phyloP scores from a whole-genome alignment of 1,284 basidiomycete species.

The Violaceomyces palustris region DNA sequence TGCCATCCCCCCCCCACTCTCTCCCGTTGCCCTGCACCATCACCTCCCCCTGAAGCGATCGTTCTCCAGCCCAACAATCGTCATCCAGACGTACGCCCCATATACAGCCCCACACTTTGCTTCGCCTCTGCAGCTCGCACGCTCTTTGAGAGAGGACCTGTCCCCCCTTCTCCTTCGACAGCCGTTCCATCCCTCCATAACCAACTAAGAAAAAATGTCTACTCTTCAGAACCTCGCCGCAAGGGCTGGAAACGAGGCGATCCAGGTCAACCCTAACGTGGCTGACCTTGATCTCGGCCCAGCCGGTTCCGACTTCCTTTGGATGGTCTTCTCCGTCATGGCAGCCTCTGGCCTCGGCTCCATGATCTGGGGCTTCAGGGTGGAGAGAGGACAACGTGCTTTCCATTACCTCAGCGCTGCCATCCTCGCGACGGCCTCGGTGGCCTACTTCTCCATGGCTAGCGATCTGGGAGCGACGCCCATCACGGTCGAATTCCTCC shows the following conservation, averaged over 20 bases:
- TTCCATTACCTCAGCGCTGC: slow-evolving; percentile 56
- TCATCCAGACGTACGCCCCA: too few species aligned
- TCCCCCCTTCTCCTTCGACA: too few species aligned
- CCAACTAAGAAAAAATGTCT: too few species aligned
- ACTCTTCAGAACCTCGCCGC: neutral
- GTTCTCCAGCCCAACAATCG: too few species aligned
- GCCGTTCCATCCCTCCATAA: too few species aligned
- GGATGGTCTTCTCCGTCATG: slow-evolving; percentile 53
- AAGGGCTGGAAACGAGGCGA: slow-evolving; percentile 28
- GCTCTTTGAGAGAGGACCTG: too few species aligned
- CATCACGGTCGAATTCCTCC: slow-evolving; percentile 57
- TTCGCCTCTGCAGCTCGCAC: too few species aligned
- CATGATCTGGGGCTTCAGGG: slow-evolving; percentile 33
- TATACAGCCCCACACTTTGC: too few species aligned
- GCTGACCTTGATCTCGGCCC: slow-evolving; percentile 40
- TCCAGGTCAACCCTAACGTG: slow-evolving; percentile 26
- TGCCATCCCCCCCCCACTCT: too few species aligned
- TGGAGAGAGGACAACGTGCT: slow-evolving; percentile 56
- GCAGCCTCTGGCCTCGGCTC: slow-evolving; percentile 37
- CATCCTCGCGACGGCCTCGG: slow-evolving; percentile 49
- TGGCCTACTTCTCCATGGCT: slow-evolving; percentile 61
- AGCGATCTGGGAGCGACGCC: slow-evolving; percentile 62
- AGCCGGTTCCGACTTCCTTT: slow-evolving; percentile 57
- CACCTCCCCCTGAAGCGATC: too few species aligned
- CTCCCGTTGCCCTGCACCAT: too few species aligned